Conservation (phyloP, 2,329 filamentous ascomycete species). For the Calonectria montana region DNA sequence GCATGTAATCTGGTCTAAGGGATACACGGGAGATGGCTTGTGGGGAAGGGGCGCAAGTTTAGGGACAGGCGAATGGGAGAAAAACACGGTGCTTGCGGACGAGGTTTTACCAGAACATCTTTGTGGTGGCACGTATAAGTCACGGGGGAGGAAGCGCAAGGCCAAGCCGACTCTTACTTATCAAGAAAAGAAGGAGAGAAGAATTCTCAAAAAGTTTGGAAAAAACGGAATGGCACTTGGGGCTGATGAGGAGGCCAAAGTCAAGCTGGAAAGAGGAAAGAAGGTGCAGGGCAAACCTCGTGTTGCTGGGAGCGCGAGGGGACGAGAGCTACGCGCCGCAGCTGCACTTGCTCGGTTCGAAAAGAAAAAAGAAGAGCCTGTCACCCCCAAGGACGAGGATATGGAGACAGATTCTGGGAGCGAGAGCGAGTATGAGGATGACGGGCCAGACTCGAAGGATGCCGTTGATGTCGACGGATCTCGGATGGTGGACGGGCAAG, state of each 20-base stretch:
- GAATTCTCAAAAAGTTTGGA: slow-evolving; percentile 82
- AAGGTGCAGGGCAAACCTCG: slow-evolving; percentile 73
- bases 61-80: slow-evolving; percentile 69
- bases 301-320: slow-evolving; percentile 79
- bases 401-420: slow-evolving; percentile 55
- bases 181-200: slow-evolving; percentile 77
- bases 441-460: slow-evolving; percentile 58
- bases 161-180: slow-evolving; percentile 68
- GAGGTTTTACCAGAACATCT: slow-evolving; percentile 76
- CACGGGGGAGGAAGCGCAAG: slow-evolving; percentile 67
- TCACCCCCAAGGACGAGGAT: slow-evolving; percentile 46
- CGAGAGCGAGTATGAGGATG: slow-evolving; percentile 63
- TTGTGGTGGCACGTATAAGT: slow-evolving; percentile 83
- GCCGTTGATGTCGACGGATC: slow-evolving; percentile 74
- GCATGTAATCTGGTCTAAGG: slow-evolving; percentile 74
- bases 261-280: slow-evolving; percentile 75
- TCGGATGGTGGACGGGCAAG: slow-evolving; percentile 73
- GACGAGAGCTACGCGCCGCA: slow-evolving; percentile 79
- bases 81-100: slow-evolving; percentile 60
- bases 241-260: slow-evolving; percentile 73
- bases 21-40: slow-evolving; percentile 83
- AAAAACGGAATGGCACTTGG: slow-evolving; percentile 75
- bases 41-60: slow-evolving; percentile 81
- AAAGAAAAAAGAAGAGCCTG: slow-evolving; percentile 61
- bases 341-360: slow-evolving; percentile 82